Conservation (phyloP, 768 basidiomycete genomes). For the Boletus barrowsii region DNA sequence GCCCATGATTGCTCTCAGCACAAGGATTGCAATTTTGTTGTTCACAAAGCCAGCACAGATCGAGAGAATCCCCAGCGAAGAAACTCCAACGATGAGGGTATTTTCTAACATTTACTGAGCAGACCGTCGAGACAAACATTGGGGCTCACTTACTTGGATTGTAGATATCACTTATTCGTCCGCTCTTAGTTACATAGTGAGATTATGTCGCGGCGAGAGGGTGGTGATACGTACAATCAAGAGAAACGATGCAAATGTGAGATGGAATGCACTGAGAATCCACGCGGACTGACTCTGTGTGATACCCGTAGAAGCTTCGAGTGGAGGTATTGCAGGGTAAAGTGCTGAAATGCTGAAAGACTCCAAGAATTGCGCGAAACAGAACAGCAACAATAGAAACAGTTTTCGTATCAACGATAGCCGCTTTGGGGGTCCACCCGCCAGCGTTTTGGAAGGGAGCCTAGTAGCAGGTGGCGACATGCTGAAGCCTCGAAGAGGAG, state of each 20-base stretch:
- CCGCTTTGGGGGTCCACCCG: neutral
- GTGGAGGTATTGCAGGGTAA: too few species aligned
- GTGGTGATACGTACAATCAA: slow-evolving; percentile 16
- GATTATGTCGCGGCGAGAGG: slow-evolving; percentile 4
- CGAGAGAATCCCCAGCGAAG: slow-evolving; percentile 41
- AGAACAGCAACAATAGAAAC: too few species aligned
- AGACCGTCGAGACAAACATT: slow-evolving; percentile 21
- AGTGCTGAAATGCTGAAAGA: too few species aligned
- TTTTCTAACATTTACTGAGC: slow-evolving; percentile 36
- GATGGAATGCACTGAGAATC: slow-evolving; percentile 42
- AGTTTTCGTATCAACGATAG: too few species aligned
- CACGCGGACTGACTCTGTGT: slow-evolving; percentile 25
- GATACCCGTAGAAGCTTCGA: neutral
- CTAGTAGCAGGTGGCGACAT: slow-evolving; percentile 1
- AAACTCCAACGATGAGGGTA: slow-evolving; percentile 41
- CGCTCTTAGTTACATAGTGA: slow-evolving; percentile 14
- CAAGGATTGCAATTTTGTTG: slow-evolving; percentile 45
- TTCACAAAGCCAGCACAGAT: slow-evolving; percentile 45
- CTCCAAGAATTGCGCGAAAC: too few species aligned
- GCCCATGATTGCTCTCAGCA: slow-evolving; percentile 51
- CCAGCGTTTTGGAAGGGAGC: neutral
- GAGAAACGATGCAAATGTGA: slow-evolving; percentile 45
- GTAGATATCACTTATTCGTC: slow-evolving; percentile 27
- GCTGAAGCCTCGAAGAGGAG: neutral
- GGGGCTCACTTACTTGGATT: slow-evolving; percentile 29